Conservation (phyloP, 2,329 filamentous ascomycete genomes). For the Apiospora phragmitis region DNA sequence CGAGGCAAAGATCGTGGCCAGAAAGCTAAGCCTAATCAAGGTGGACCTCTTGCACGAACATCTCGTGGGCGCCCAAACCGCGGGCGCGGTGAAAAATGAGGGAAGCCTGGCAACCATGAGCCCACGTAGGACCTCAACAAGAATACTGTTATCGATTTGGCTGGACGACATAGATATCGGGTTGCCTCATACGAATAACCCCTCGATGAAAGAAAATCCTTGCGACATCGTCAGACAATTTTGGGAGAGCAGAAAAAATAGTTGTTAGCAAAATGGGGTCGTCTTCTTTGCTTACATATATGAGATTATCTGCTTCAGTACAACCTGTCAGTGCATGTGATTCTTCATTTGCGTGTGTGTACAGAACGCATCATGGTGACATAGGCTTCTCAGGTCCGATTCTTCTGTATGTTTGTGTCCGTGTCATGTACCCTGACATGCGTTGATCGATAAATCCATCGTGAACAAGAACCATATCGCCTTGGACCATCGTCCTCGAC, state of each 20-base stretch:
- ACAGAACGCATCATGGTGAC: too few relatives aligned
- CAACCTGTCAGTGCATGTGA: not conserved
- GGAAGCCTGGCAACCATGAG: not conserved
- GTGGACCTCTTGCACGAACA: not conserved
- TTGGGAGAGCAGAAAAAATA: not conserved
- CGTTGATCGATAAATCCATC: not conserved
- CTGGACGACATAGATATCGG: not conserved
- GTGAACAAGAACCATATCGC: not conserved
- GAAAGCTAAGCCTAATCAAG: not conserved
- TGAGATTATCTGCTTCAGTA: not conserved
- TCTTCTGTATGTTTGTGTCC: not conserved
- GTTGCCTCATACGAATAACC: not conserved
- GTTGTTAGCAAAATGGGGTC: not conserved
- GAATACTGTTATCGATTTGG: not conserved
- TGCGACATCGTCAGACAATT: not conserved
- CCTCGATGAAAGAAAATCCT: not conserved
- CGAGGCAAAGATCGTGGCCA: not conserved
- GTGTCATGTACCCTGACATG: not conserved
- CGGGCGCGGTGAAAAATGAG: not conserved
- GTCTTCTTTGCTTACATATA: not conserved
- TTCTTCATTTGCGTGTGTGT: not conserved
- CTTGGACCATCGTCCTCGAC: not conserved
- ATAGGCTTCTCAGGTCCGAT: not conserved
- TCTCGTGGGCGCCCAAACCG: not conserved
- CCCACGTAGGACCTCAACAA: not conserved